Conservation (phyloP, 176 grass and related monocot genomes). For the Oryza glumipatula region DNA sequence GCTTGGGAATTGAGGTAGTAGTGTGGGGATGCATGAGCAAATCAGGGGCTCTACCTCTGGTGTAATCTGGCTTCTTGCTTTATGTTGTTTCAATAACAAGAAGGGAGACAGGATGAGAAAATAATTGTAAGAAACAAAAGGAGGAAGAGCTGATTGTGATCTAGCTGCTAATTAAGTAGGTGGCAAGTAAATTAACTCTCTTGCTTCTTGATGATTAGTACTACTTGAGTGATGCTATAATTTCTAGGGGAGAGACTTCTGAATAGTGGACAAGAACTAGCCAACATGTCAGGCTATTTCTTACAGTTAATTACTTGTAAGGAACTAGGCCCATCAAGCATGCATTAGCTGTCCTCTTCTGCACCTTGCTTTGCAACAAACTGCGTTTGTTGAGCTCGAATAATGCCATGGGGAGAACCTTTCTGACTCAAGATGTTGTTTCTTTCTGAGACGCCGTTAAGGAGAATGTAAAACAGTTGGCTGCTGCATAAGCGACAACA, state of each 20-base stretch:
- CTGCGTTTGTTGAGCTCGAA: background rate
- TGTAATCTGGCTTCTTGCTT: slow-evolving; percentile 22
- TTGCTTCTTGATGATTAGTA: background rate
- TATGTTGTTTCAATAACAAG: slow-evolving; percentile 3
- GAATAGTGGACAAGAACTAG: background rate
- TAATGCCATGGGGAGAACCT: slow-evolving; percentile 22
- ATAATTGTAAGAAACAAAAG: background rate
- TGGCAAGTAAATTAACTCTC: background rate
- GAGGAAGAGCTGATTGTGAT: background rate
- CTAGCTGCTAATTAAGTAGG: background rate
- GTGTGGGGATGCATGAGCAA: slow-evolving; percentile 18
- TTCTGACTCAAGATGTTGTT: slow-evolving; percentile 12
- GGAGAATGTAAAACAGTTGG: background rate
- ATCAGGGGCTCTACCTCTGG: background rate
- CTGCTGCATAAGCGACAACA: background rate
- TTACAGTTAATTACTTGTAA: background rate
- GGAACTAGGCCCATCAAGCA: slow-evolving; percentile 2
- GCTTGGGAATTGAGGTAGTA: background rate
- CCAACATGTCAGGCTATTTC: background rate
- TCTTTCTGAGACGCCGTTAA: background rate
- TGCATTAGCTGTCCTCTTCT: slow-evolving; percentile 13
- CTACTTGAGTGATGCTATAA: background rate
- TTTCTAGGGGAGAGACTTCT: background rate
- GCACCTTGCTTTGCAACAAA: slow-evolving; percentile 13
- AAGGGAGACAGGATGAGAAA: background rate